Base-by-base conservation (phyloP, 2,329 filamentous ascomycete genomes). In the Bipolaris bicolor region DNA sequence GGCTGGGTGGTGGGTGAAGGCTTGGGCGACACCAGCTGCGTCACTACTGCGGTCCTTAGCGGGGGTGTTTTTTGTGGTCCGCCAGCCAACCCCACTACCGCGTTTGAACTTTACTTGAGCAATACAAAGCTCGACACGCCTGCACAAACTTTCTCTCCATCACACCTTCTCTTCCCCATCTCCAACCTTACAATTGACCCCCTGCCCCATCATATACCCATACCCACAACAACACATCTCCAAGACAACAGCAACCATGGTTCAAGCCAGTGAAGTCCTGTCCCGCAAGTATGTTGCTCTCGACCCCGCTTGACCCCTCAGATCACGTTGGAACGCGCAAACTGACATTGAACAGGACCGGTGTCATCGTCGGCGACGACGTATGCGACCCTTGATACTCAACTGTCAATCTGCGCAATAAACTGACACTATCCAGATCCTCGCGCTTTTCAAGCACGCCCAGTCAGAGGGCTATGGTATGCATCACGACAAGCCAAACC, bases 361-460 rank as follows among this genome's bases (percentile, higher is more conserved):
- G 60, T 41, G 73, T 77, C 67, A 89, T 89, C 78, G 82, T 84
- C 69, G 87, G 87, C 70, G 86, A 88, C 68, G 86, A 89, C 77
- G 86, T 88, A 65, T 55, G 66, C 67, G 64, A 79, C 76, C n/a
- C 46, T 90, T 97, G 74, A 97, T 97, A 84, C 86, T 16, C 18
- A 22, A 24, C n/a, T 26, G 11, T 45, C 33, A 20, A 15, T 22
- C 31, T 16, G 41, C 44, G 16, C 41, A 39, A 18, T 11, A 6
- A 31, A 31, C 24, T 52, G 22, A 52, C 41, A 37, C 16, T 20
- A 4, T 15, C 13, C 41, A 52, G 50, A 26, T 57, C 43, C 40
- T 52, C 49, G 44, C 47, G 43, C 55, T 58, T 15, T 58, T 58
- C 55, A 58, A 93, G 81, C 91, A 97, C 80, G 91, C 91, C 68